A percentile compares a stretch with the other conserved stretches of the same genome.
These are phyloP conservation scores for Hymenoscyphus scutula DNA, from an alignment of 2,329 filamentous ascomycete species.

Conservation along the genomic window DNA sequence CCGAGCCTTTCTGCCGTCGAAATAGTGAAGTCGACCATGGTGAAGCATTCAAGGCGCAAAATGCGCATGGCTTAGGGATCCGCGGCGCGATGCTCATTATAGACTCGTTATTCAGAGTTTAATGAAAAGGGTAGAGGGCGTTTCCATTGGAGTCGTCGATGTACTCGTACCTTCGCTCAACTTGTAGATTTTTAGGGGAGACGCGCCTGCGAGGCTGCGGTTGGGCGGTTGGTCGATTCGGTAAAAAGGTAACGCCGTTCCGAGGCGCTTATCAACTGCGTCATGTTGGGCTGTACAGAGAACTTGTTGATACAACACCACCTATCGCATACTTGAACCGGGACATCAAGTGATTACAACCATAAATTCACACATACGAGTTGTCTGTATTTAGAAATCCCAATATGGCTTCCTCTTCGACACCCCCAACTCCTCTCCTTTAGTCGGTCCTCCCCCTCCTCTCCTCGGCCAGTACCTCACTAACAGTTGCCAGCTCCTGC, in stretches of 20 bases:
- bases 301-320: background rate
- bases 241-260: background rate
- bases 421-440: slow-evolving; percentile 64
- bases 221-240: background rate
- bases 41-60: slow-evolving; percentile 40
- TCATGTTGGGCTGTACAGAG: background rate
- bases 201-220: background rate
- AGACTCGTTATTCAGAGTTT: slow-evolving; percentile 6
- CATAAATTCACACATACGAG: background rate
- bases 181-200: background rate
- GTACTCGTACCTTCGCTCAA: background rate
- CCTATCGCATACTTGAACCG: background rate
- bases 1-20: slow-evolving; percentile 11
- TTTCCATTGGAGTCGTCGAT: background rate
- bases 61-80: slow-evolving; percentile 40
- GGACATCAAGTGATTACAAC: background rate
- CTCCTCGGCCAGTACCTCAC: slow-evolving; percentile 9
- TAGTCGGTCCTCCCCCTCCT: slow-evolving; percentile 54
- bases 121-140: background rate
- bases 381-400: background rate
- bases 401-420: slow-evolving; percentile 69
- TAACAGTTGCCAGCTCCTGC: slow-evolving; percentile 63
- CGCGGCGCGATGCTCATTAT: slow-evolving; percentile 41
- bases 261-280: background rate
- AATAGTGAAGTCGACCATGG: slow-evolving; percentile 30